Percentiles rank a stretch among this genome's conserved stretches.
Evolutionary conservation across 371 early-diverging fungal genomes (phyloP).

Genomic region (Actinomortierella wolfii): DNA sequence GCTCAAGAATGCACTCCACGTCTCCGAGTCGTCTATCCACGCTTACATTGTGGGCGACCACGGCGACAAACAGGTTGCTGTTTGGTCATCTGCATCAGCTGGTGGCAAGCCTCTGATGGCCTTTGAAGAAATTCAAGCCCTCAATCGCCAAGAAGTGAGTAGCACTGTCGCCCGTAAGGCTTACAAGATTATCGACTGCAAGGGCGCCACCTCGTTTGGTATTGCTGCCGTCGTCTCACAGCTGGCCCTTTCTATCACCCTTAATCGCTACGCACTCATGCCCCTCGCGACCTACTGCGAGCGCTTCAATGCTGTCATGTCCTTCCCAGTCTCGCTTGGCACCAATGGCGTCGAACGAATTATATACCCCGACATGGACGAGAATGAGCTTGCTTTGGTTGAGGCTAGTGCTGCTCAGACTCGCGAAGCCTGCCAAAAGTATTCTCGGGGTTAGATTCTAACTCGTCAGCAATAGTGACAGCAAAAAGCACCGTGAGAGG

Average conservation of each 20-base stretch:
- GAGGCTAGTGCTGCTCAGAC: conserved; percentile 28
- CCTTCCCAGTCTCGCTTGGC: conserved; percentile 78
- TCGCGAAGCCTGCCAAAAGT: conserved; percentile 26
- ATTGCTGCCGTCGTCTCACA: conserved; percentile 83
- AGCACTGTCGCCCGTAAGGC: conserved; percentile 72
- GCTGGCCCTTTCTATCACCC: conserved; percentile 69
- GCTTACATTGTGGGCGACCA: conserved; percentile 89
- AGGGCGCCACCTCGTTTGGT: conserved; percentile 89
- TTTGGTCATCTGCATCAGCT: conserved; percentile 78
- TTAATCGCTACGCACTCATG: conserved; percentile 62
- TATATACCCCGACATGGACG: conserved; percentile 62
- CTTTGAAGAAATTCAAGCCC: conserved; percentile 61
- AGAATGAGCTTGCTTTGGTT: conserved; percentile 52
- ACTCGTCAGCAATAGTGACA: too few species aligned
- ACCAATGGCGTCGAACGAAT: conserved; percentile 69
- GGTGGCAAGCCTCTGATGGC: conserved; percentile 74
- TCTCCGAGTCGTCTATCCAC: conserved; percentile 75
- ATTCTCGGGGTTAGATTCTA: neutral
- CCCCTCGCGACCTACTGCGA: conserved; percentile 74
- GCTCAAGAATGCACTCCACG: conserved; percentile 64
- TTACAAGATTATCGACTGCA: conserved; percentile 82
- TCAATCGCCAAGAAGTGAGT: conserved; percentile 61
- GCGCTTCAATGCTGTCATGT: conserved; percentile 63
- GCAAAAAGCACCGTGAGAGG: too few species aligned
- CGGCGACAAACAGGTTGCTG: conserved; percentile 85